Base-by-base conservation (phyloP, 192 early-diverging fungal genomes). In the Linnemannia elongata region DNA sequence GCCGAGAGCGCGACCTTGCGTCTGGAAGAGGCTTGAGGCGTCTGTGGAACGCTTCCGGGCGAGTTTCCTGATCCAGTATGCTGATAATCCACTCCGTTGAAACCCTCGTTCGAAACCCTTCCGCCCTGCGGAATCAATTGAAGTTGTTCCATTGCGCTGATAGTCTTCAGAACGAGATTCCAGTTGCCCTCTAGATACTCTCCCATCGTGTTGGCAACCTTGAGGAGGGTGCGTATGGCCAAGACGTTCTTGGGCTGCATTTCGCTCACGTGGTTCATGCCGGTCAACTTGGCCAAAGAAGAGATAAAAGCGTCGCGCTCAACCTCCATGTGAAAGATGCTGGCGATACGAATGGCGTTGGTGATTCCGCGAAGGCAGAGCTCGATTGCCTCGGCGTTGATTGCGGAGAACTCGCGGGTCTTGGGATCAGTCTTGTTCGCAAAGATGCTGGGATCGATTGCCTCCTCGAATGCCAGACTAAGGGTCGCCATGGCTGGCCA, bases 291-390 rank as follows among this genome's bases (percentile, higher is more conserved):
- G 49, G 95, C 91, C 85, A 99, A 85, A 6, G 96, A 96, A 9
- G 96, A 95, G 41, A 98, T 96, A 92, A 97, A 98, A 12, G 97
- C 96, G 77, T 96, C 94, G 17, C 96, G 91, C 85, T 98, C 97
- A 41, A 97, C 93, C 70, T 96, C 95, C 95, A 99, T 94, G 45
- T 95, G 91, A 89, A 98, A 99, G 13, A 95, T 89, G 77, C 95
- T 93, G 10, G 96, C 90, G 57, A 99, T 88, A 8, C 93, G 92
- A 74, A 99, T 97, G 10, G 95, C 93, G 24, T 92, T 90, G 30
- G 94, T 92, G 82, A 98, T 95, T 1, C 96, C 97, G 0, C 94
- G 89, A 24, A 99, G 88, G 60, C 96, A 97, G 24, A 96, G 89
- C 17, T 95, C 92, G 1, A 94, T 90, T 7, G 94, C 92, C 57